Evolutionary conservation across 192 early-diverging fungal genomes (phyloP).

Genomic region (Coemansia reversa): DNA sequence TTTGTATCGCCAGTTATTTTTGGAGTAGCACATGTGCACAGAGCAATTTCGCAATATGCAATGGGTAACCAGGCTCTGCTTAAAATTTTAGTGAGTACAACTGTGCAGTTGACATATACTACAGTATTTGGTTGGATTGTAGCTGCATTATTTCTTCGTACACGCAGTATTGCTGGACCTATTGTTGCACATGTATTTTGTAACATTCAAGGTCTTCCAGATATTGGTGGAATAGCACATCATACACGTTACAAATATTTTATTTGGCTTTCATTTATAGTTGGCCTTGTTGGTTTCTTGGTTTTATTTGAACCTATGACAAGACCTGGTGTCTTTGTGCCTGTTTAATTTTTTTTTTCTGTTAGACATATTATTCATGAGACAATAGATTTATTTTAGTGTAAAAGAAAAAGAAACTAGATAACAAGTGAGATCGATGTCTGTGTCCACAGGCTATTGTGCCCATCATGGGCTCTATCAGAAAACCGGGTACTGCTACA

Average conservation of each 20-base stretch:
- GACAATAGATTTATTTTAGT: no score
- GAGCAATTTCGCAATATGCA: conserved; percentile 8
- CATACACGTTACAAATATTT: conserved; percentile 10
- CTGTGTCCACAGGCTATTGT: no score
- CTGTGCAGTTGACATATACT: conserved; percentile 39
- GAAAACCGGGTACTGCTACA: no score
- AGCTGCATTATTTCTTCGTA: conserved; percentile 22
- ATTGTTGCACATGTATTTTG: conserved; percentile 34
- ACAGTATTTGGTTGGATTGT: conserved; percentile 47
- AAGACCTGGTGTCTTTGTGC: conserved; percentile 23
- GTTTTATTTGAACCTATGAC: conserved; percentile 51
- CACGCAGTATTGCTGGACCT: conserved; percentile 24
- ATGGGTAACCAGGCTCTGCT: not conserved
- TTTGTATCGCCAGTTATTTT: conserved; percentile 41
- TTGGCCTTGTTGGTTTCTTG: conserved; percentile 17
- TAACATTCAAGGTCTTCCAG: conserved; percentile 38
- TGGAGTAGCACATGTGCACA: conserved; percentile 43
- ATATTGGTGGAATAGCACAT: not conserved
- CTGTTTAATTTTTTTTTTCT: not conserved
- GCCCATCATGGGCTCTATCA: no score
- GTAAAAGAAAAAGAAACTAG: no score
- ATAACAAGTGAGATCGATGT: no score
- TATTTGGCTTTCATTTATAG: conserved; percentile 30
- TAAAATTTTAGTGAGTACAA: not conserved
- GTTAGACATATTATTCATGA: no score